phyloP scores from a whole-genome alignment of 306 rosid species.

The Quercus ilex region DNA sequence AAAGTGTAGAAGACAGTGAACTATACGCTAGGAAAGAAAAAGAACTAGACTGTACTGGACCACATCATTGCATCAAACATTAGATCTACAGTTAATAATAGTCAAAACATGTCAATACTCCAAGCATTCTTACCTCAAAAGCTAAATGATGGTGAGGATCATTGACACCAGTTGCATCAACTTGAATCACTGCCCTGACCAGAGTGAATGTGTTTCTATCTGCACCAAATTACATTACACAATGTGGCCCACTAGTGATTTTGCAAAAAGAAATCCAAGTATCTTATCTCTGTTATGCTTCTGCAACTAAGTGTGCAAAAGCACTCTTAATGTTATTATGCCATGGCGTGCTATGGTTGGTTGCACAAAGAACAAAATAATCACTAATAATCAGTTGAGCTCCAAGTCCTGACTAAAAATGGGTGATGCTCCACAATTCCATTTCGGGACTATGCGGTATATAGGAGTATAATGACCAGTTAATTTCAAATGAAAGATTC shows the following conservation, averaged over 20 bases:
- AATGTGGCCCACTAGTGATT: neutral
- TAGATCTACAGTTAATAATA: conserved; percentile 7
- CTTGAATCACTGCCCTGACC: neutral
- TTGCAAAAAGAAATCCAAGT: neutral
- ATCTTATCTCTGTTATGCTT: neutral
- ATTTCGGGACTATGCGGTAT: neutral
- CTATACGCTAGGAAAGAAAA: no score
- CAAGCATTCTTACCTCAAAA: neutral
- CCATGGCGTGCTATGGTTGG: neutral
- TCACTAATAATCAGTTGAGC: neutral
- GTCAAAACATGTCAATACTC: neutral
- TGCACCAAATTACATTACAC: neutral
- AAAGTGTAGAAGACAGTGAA: neutral
- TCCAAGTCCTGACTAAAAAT: conserved; percentile 5
- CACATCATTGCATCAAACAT: conserved; percentile 30
- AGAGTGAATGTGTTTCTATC: neutral
- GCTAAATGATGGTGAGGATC: neutral
- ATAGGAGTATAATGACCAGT: neutral
- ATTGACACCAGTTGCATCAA: neutral
- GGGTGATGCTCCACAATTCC: conserved; percentile 14
- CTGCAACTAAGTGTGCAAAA: neutral
- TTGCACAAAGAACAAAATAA: neutral
- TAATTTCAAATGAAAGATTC: conserved; percentile 1
- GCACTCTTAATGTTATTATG: neutral
- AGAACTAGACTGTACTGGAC: conserved; percentile 20